Evolutionary conservation across 2,329 filamentous ascomycete species (phyloP), one percentile per base, ranked within the genome.

Genomic region (Cladosporium velox): DNA sequence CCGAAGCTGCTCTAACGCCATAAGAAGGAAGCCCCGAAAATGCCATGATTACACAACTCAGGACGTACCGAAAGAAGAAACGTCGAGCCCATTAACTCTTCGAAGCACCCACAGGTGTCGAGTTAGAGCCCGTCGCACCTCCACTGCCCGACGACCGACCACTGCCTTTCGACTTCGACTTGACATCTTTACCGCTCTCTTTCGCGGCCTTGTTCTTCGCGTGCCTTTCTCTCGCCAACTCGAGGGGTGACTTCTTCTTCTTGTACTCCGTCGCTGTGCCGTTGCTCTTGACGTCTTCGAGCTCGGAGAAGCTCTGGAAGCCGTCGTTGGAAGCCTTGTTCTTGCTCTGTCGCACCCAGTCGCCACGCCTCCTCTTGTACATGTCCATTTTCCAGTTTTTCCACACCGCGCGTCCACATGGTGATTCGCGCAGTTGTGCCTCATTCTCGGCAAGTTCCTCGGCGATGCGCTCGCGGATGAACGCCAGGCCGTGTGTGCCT

Each of bases 321-420:
- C 81, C 82, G 12, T 83, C 81, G 66, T 82, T 83, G 59, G 80
- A 81, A n/a, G 81, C 82, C 44, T 79, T 80, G 65, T 77, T 76
- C 63, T 88, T 88, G 12, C 85, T 85, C 70, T 86, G 83, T 65
- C 81, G 81, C 66, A 88, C 82, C 90, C 90, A 92, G 65, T 90
- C 88, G 6, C 79, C 81, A 49, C 86, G 80, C 62, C 84, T 80
- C 32, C 88, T 81, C 73, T 88, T 89, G 77, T 89, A 91, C 6
- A 90, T 77, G 76, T 92, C 90, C 85, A 91, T 89, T 41, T 83
- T 85, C 89, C 90, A 92, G 73, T 91, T 91, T 69, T 87, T 83
- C 88, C 89, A 91, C 12, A 91, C 88, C 3, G 87, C 87, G 38
- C 89, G 81, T 1, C 90, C 90, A 26, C 87, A 83, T 41, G 84